These are phyloP conservation scores for Ceratobasidium sp. DNA, from an alignment of 1,284 basidiomycete genomes.

Conservation along the genomic window DNA sequence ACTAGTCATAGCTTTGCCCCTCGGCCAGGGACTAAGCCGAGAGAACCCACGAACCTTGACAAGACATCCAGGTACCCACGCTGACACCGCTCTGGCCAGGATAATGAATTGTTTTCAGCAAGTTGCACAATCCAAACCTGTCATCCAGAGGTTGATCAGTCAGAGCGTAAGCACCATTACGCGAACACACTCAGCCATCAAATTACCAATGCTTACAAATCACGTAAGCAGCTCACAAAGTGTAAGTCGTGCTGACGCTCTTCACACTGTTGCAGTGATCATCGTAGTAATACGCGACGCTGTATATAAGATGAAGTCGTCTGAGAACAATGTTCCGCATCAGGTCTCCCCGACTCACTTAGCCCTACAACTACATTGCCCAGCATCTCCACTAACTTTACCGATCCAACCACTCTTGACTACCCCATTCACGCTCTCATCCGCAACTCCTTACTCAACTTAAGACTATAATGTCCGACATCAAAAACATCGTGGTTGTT, in stretches of 20 bases:
- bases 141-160: background rate
- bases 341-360: background rate
- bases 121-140: background rate
- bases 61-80: background rate
- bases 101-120: background rate
- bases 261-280: no score
- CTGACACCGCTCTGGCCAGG: background rate
- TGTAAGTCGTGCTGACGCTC: background rate
- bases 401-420: background rate
- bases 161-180: conserved; percentile 7
- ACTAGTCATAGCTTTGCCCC: no score
- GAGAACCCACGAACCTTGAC: no score
- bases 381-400: no score
- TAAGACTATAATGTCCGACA: conserved; percentile 11
- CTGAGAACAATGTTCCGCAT: background rate
- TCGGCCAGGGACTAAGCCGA: no score
- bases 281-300: background rate
- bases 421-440: background rate
- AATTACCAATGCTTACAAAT: background rate
- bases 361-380: background rate
- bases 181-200: background rate
- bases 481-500: conserved; percentile 48
- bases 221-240: background rate
- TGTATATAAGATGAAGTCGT: background rate
- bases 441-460: background rate